These are phyloP conservation scores for Tetraselmis chui DNA, from an alignment of 139 green algal species.

Conservation along the genomic window DNA sequence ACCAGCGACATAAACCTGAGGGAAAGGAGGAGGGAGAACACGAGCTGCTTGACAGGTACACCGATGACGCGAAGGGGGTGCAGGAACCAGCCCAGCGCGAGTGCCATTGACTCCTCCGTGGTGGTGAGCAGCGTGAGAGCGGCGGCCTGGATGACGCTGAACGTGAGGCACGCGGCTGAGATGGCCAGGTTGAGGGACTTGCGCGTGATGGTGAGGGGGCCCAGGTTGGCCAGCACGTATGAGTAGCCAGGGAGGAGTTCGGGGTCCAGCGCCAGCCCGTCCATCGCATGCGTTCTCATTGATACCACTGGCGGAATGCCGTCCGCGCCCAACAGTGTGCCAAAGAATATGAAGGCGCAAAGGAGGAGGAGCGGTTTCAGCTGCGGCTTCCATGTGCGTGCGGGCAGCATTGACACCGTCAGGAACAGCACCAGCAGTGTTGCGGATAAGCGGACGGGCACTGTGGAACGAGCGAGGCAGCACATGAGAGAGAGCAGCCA, in stretches of 20 bases:
- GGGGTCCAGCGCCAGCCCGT: not conserved
- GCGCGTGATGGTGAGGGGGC: not conserved
- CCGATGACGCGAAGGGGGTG: not conserved
- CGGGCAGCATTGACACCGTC: not conserved
- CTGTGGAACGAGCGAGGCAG: not conserved
- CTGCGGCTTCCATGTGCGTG: not conserved
- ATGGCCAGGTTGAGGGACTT: constrained; percentile 1
- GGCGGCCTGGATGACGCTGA: not conserved
- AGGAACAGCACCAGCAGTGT: not conserved
- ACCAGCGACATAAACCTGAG: not conserved
- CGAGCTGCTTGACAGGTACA: not conserved
- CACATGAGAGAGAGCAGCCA: not conserved
- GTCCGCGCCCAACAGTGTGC: not conserved
- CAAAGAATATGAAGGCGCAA: not conserved
- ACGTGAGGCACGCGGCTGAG: not conserved
- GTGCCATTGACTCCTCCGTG: not conserved
- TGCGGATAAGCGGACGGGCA: not conserved
- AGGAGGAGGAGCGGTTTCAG: not conserved
- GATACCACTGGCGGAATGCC: not conserved
- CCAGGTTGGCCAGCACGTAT: not conserved
- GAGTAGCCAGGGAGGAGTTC: not conserved
- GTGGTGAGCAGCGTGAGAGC: constrained; percentile 5
- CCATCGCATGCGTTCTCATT: not conserved
- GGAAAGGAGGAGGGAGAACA: not conserved
- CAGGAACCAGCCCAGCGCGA: not conserved